Evolutionary conservation across 257 asterid genomes (phyloP).

Genomic region (Fraxinus cuspidata): DNA sequence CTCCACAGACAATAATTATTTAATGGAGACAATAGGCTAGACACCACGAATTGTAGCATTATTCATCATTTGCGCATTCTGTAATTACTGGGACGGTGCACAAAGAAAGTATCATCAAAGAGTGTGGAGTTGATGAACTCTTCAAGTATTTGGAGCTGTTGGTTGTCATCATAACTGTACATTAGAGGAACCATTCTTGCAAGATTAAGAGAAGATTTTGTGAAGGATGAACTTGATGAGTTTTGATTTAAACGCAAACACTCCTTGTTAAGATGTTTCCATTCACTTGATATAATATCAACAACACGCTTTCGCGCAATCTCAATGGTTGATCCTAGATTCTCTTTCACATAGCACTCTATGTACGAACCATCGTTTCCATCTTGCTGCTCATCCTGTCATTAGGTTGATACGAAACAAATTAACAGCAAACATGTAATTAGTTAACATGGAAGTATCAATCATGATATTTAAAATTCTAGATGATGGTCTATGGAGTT

Average conservation of each 20-base stretch:
- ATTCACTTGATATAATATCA: slow-evolving; percentile 32
- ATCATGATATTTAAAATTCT: neutral
- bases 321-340: slow-evolving; percentile 23
- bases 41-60: neutral
- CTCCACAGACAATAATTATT: neutral
- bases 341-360: slow-evolving; percentile 43
- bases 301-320: slow-evolving; percentile 30
- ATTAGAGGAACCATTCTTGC: slow-evolving; percentile 48
- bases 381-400: slow-evolving; percentile 50
- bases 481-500: neutral
- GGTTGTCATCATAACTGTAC: slow-evolving; percentile 32
- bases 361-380: slow-evolving; percentile 48
- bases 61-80: neutral
- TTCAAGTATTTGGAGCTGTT: slow-evolving; percentile 27
- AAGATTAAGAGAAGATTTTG: slow-evolving; percentile 31
- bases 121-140: slow-evolving; percentile 17
- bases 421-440: no score
- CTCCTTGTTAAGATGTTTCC: slow-evolving; percentile 39
- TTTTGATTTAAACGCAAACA: slow-evolving; percentile 22
- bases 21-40: neutral
- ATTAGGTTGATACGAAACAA: neutral
- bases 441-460: neutral
- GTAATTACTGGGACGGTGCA: neutral
- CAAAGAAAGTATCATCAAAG: neutral
- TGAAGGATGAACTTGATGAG: slow-evolving; percentile 25